Evolutionary conservation across 176 grass and related monocot genomes (phyloP), one percentile per base, ranked within the genome.

Genomic region (Zoysia pacifica): DNA sequence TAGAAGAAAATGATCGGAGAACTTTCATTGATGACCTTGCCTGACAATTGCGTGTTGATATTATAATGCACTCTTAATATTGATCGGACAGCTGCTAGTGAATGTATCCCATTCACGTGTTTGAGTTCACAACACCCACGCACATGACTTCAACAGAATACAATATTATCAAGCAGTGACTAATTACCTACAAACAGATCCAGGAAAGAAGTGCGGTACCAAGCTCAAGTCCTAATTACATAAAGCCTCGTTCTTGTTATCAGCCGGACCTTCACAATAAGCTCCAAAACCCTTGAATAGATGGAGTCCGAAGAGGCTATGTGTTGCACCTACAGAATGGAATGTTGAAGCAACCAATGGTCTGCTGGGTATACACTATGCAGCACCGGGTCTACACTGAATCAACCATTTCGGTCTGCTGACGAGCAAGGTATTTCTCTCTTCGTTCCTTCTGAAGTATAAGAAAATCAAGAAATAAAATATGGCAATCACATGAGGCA

Each of bases 341-440:
- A 62, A 82, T 72, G 71, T 58, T 73, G 47, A 62, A 52, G 65
- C 71, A 82, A 73, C 46, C 46, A 44, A 64, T 60, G 62, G 63
- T 72, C 68, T 75, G 66, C 79, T 72, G 40, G 40, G 68, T 72
- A 28, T 28, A 28, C 28, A 28, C 28, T 28, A 77, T 47, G 56
- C 20, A 65, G 42, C 45, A 3, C 69, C 5, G 15, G 38, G 47
- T 82, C 84, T 86, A 99, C 59, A 91, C 82, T 61, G 96, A 99
- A 91, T 99, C 92, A 85, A 86, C 86, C 75, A 67, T 81, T 93
- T 93, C 90, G 18, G 91, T 78, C 72, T 99, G 96, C 72, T 94
- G 96, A 51, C 89, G 88, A 77, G 96, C 96, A 76, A 99, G 90
- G 77, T 95, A 99, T 80, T 90, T 85, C 84, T 99, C 96, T 83